Evolutionary conservation across 129 eudicot genomes (phyloP), one percentile per base, ranked within the genome.

Genomic region (Gnaphalium uliginosum): DNA sequence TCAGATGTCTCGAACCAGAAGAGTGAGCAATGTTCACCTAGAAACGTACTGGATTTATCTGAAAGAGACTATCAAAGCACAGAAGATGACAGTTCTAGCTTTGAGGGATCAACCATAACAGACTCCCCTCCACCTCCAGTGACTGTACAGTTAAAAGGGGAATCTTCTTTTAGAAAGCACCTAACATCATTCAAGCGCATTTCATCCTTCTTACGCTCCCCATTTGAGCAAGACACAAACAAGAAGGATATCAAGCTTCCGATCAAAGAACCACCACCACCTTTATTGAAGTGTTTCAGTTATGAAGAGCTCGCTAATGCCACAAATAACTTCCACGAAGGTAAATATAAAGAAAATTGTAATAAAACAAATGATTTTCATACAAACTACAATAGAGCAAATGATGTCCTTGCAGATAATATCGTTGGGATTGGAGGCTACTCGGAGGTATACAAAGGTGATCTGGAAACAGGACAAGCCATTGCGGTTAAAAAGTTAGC

Each of bases 401-500:
- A 17, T 46, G 46, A 23, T 51, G 68, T 17, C 27, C 19, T 35
- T 83, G 78, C 89, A 93, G 98, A 88, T 23, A 86, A 90, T 77
- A 64, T 93, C 60, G 95, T 90, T 17, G 98, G 96, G 64, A 78
- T 84, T 65, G 98, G 98, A 66, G 98, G 98, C 15, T 93, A 88
- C 84, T 93, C 98, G 14, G 95, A 93, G 84, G 98, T 93, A 33
- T 93, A 93, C 77, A 88, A 81, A 82, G 98, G 98, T 19, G 83
- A 84, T 46, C 76, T 86, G 35, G 74, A 73, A 25, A 80, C 79
- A 58, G 98, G 95, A 71, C 54, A 82, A 29, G 79, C 46, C 43
- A 90, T 93, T 63, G 98, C 98, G 29, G 90, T 93, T 72, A 93
- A 93, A 81, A 86, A 96, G 74, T 77, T 93, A 77, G 86, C 96